phyloP scores from a whole-genome alignment of 495 filamentous ascomycete species.

The Collariella sp. region DNA sequence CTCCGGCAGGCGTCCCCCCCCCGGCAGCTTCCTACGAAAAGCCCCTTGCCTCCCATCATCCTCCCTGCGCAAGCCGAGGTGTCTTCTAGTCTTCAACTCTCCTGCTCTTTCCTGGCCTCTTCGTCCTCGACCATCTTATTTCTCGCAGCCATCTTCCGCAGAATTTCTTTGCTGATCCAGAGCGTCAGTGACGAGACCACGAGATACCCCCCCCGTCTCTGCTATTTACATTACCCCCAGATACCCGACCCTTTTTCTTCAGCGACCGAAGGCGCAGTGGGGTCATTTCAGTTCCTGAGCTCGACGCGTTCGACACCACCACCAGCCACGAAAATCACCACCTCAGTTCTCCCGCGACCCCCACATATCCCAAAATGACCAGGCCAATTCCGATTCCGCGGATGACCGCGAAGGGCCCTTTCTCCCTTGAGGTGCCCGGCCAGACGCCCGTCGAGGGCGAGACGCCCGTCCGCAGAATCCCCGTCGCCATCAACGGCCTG shows the following conservation, averaged over 20 bases:
- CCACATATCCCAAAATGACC: slow-evolving; percentile 20
- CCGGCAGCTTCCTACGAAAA: background rate
- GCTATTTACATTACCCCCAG: background rate
- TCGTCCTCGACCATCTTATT: no score
- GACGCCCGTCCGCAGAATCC: slow-evolving; percentile 80
- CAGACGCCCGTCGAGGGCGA: slow-evolving; percentile 68
- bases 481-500: slow-evolving; percentile 61
- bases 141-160: background rate
- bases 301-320: background rate
- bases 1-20: background rate
- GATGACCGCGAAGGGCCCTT: slow-evolving; percentile 55
- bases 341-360: background rate
- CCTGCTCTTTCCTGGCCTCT: background rate
- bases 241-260: background rate
- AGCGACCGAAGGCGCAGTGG: slow-evolving; percentile 1
- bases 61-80: background rate
- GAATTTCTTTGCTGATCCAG: background rate
- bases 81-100: background rate
- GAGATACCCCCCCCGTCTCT: no score
- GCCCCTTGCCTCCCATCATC: background rate
- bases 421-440: slow-evolving; percentile 71
- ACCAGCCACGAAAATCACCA: background rate
- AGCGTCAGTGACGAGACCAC: background rate
- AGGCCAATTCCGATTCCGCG: slow-evolving; percentile 52
- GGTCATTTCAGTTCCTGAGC: background rate